Evolutionary conservation across 352 stramenopile genomes (phyloP), one percentile per base, ranked within the genome.

Genomic region (Thraustotheca clavata): DNA sequence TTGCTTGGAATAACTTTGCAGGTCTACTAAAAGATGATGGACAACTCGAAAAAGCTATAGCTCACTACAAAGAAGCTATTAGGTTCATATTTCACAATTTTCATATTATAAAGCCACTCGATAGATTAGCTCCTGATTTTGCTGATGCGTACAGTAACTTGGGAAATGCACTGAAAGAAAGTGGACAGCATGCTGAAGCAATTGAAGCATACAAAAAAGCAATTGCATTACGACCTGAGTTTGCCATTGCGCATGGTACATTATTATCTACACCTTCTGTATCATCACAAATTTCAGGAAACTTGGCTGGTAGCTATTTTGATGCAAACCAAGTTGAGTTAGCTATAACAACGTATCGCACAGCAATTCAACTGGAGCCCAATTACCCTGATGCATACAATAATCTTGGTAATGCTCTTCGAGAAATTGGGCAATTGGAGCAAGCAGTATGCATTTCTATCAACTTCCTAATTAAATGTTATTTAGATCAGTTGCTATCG

Each of bases 331-430:
- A 97, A 27, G 73, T 96, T 26, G 76, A 92, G 26, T 63, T 85
- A 24, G 91, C 91, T 0, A 87, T 97, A 34, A 72, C 82, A 32
- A 90, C 86, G 1, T 97, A 97, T 72, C 79, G 87, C 4, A 86
- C 95, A 39, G 91, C 92, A 0, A 93, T 98, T 43, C 86, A 96
- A 62, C 76, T 97, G 12, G 88, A 96, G 57, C 88, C 89, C 2
- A 96, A 97, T 67, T 97, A 96, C 41, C 87, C 89, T 0, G 89
- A 98, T 67, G 92, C 89, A 0, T 96, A 95, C 75, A 98, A 98
- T 70, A 98, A 97, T 67, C 71, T 97, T 24, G 92, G 89, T 29
- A 97, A 97, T 49, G 92, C 92, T 9, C 69, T 97, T 38, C 77
- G 88, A 9, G 89, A 96, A 47, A 76, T 89, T 38, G 84, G 80